These are phyloP conservation scores for Zymoseptoria tritici DNA, from an alignment of 2,329 filamentous ascomycete genomes.

Conservation along the genomic window DNA sequence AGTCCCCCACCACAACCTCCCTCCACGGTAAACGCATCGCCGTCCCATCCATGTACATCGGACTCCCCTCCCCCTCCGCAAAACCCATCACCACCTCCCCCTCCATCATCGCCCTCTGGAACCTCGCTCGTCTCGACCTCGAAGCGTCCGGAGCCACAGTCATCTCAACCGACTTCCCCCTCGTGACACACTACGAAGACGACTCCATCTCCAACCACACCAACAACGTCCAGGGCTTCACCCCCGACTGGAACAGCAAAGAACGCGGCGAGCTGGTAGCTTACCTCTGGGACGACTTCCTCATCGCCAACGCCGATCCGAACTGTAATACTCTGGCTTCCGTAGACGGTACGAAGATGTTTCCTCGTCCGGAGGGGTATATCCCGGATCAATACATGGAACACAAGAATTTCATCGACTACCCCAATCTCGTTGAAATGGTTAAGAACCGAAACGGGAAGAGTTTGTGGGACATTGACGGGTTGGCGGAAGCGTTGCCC, in stretches of 20 bases:
- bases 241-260: constrained; percentile 40
- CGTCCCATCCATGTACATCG: constrained; percentile 47
- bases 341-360: constrained; percentile 35
- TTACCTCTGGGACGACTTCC: constrained; percentile 49
- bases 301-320: constrained; percentile 36
- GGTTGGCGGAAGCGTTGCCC: constrained; percentile 37
- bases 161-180: constrained; percentile 39
- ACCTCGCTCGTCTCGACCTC: constrained; percentile 31
- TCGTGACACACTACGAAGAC: constrained; percentile 42
- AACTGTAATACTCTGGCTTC: constrained; percentile 32
- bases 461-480: constrained; percentile 37
- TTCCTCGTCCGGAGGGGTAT: constrained; percentile 32
- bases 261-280: constrained; percentile 45
- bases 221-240: constrained; percentile 37
- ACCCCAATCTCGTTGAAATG: constrained; percentile 28
- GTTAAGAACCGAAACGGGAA: constrained; percentile 20
- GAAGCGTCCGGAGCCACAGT: constrained; percentile 38
- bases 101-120: constrained; percentile 34
- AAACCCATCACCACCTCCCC: constrained; percentile 31
- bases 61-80: constrained; percentile 29
- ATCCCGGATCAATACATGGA: constrained; percentile 35
- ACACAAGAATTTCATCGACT: constrained; percentile 35
- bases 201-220: constrained; percentile 29
- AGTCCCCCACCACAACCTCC: constrained; percentile 18
- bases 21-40: constrained; percentile 42